Base-by-base conservation (phyloP, 2,329 filamentous ascomycete genomes). In the Colletotrichum brevisporum region DNA sequence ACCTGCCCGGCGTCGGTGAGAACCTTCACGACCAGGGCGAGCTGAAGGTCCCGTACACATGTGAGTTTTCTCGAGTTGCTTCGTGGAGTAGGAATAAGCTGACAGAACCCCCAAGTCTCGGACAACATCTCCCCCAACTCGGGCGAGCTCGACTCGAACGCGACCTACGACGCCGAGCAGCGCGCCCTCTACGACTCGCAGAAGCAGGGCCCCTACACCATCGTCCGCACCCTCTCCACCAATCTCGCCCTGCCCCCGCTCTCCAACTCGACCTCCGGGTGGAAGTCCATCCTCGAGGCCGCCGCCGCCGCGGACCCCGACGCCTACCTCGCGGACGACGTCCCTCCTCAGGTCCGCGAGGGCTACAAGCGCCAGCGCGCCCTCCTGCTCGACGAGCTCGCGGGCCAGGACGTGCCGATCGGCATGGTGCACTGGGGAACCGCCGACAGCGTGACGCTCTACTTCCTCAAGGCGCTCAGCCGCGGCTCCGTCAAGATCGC, bases 1-100 rank as follows among this genome's bases (percentile, higher is more conserved):
- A 87, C 56, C 77, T 85, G 0, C 83, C 85, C 0, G 84, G 82
- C 0, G 86, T 88, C 1, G 86, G 86, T 3, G 76, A 82, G 53
- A 84, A 84, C 69, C 78, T 84, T 21, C 80, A 83, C 39, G 83
- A 85, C 54, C 82, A 84, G 26, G 70, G 74, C 18, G 76, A 75
- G 60, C 59, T 79, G 15, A 69, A 53, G 70, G 55, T 72, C 52
- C 65, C 69, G 36, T 78, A 73, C 58, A 73, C 71, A 41, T 72
- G 67, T 73, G 45, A 69, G 69, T 50, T 5, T 59, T 27, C n/a
- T n/a, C n/a, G n/a, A n/a, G n/a, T n/a, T n/a, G n/a, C n/a, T n/a
- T n/a, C n/a, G n/a, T n/a, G n/a, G n/a, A n/a, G n/a, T n/a, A n/a
- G n/a, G n/a, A n/a, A n/a, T n/a, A n/a, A n/a, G n/a, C n/a, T 61